Conservation (phyloP, 192 early-diverging fungal genomes). For the Backusella macrospora region DNA sequence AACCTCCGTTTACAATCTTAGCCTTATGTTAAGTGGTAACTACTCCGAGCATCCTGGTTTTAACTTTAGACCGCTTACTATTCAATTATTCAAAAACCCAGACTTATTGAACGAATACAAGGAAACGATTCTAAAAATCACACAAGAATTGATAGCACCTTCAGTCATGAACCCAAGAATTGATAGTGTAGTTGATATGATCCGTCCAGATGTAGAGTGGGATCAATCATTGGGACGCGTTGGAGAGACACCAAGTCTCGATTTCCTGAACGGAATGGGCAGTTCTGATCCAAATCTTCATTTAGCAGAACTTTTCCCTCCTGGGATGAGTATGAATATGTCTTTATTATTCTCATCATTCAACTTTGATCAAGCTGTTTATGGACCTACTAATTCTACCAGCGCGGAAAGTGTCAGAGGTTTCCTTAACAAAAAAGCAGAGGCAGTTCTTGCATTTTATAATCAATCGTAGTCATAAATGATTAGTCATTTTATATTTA, state of each 20-base stretch:
- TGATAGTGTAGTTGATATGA: constrained; percentile 18
- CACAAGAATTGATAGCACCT: not conserved
- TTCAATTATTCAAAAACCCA: not conserved
- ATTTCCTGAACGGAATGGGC: not conserved
- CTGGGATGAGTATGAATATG: too few species aligned
- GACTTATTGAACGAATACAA: not conserved
- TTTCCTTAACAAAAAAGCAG: not conserved
- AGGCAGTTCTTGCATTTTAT: not conserved
- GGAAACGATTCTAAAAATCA: not conserved
- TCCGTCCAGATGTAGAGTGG: constrained; percentile 19
- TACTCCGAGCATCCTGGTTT: constrained; percentile 20
- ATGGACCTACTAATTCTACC: not conserved
- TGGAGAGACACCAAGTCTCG: not conserved
- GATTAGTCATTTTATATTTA: not conserved
- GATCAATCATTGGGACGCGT: not conserved
- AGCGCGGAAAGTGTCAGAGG: not conserved
- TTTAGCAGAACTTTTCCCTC: not conserved
- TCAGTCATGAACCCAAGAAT: not conserved
- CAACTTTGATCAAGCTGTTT: not conserved
- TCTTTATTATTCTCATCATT: not conserved
- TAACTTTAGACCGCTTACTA: not conserved
- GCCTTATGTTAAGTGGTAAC: not conserved
- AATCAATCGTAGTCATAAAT: not conserved
- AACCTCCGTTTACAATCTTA: not conserved
- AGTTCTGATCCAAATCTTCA: too few species aligned